phyloP scores from a whole-genome alignment of 2,329 filamentous ascomycete species.

The Aschersonia sp. region DNA sequence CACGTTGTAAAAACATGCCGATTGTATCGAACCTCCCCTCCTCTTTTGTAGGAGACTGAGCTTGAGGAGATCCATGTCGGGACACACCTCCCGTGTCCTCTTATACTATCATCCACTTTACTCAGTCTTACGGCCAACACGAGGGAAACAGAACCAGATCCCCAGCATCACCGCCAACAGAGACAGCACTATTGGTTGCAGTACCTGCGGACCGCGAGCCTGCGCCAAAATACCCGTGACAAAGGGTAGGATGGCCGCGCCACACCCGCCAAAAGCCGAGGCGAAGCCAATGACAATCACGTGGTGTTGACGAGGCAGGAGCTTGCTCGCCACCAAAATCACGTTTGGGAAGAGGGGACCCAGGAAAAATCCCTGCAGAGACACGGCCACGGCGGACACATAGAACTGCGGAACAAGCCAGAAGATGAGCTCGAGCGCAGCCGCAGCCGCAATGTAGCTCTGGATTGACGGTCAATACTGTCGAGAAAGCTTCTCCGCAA shows the following conservation, averaged over 20 bases:
- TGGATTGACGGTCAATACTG: constrained; percentile 17
- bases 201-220: constrained; percentile 28
- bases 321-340: constrained; percentile 53
- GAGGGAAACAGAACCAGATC: constrained; percentile 23
- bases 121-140: constrained; percentile 24
- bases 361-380: constrained; percentile 59
- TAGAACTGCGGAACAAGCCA: constrained; percentile 46
- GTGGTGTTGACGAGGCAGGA: constrained; percentile 56
- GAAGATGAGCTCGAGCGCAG: constrained; percentile 47
- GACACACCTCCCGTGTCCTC: no score
- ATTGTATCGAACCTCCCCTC: no score
- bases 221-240: constrained; percentile 48
- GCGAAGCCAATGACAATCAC: constrained; percentile 62
- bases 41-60: no score
- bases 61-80: no score
- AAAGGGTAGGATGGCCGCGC: constrained; percentile 46
- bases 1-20: no score
- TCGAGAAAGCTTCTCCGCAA: no score
- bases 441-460: constrained; percentile 47
- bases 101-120: constrained; percentile 6
- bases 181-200: constrained; percentile 35
- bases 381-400: constrained; percentile 43
- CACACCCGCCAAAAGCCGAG: constrained; percentile 56
- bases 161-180: constrained; percentile 20
- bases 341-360: constrained; percentile 62